phyloP scores from a whole-genome alignment of 371 early-diverging fungal genomes.

The Fennellomyces sp. region DNA sequence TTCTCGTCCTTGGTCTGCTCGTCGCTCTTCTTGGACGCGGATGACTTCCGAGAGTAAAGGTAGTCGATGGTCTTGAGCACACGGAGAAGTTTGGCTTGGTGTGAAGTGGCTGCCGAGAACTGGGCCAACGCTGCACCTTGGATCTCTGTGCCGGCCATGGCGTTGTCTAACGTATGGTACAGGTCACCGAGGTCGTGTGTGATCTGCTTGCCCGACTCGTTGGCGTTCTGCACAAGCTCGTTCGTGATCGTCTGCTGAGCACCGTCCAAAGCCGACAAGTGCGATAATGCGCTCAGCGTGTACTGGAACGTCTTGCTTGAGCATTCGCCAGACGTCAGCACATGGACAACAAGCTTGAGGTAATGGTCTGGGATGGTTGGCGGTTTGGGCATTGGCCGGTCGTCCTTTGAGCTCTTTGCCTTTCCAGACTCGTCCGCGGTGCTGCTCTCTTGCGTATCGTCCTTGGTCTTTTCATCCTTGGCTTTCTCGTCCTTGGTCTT shows the following conservation, averaged over 20 bases:
- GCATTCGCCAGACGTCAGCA: conserved; percentile 90
- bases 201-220: conserved; percentile 71
- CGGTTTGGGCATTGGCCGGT: conserved; percentile 54
- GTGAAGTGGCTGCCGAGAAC: conserved; percentile 85
- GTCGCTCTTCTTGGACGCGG: conserved; percentile 15
- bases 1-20: conserved; percentile 47
- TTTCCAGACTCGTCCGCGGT: not conserved
- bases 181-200: conserved; percentile 70
- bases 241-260: conserved; percentile 77
- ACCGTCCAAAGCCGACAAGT: conserved; percentile 75
- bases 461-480: conserved; percentile 1
- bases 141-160: conserved; percentile 66
- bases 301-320: conserved; percentile 94
- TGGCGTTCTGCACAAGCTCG: conserved; percentile 75
- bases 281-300: conserved; percentile 87
- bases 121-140: conserved; percentile 61
- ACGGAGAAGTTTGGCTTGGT: conserved; percentile 91
- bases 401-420: conserved; percentile 9
- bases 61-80: conserved; percentile 95
- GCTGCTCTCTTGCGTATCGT: conserved; percentile 4
- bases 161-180: conserved; percentile 55
- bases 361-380: conserved; percentile 76
- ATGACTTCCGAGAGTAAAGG: conserved; percentile 58
- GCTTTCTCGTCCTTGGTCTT: not conserved
- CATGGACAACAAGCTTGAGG: conserved; percentile 84